A percentile compares a stretch with the other conserved stretches of the same genome.
These are phyloP conservation scores for Pyrenophora graminea DNA, from an alignment of 2,329 filamentous ascomycete genomes.

Conservation along the genomic window DNA sequence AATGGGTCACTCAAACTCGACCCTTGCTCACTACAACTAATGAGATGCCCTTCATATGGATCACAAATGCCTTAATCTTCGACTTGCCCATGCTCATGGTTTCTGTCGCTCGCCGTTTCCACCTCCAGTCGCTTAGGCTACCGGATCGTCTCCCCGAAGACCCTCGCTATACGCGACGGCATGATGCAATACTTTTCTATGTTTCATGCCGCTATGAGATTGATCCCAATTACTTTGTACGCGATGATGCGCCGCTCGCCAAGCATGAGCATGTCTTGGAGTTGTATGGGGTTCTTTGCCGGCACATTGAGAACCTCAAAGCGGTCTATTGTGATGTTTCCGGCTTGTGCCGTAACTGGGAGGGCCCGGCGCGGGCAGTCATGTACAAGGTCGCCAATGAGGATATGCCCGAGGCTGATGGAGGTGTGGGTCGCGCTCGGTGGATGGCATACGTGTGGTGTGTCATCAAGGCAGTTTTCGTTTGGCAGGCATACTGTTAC, in stretches of 20 bases:
- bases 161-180: neutral
- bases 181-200: neutral
- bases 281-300: neutral
- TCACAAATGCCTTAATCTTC: neutral
- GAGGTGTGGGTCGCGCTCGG: neutral
- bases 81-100: neutral
- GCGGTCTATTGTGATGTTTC: neutral
- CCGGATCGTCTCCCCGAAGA: neutral
- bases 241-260: neutral
- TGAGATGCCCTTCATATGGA: constrained; percentile 1
- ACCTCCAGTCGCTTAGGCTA: neutral
- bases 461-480: constrained; percentile 2
- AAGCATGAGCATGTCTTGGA: neutral
- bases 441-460: constrained; percentile 1
- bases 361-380: neutral
- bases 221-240: neutral
- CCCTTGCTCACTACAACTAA: neutral
- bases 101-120: neutral
- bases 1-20: neutral
- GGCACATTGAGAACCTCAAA: neutral
- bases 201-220: neutral
- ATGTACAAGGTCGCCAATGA: neutral
- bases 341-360: neutral
- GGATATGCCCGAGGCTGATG: neutral
- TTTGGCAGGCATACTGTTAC: constrained; percentile 3